These are phyloP conservation scores for Apocynum venetum DNA, from an alignment of 257 asterid genomes.

Conservation along the genomic window DNA sequence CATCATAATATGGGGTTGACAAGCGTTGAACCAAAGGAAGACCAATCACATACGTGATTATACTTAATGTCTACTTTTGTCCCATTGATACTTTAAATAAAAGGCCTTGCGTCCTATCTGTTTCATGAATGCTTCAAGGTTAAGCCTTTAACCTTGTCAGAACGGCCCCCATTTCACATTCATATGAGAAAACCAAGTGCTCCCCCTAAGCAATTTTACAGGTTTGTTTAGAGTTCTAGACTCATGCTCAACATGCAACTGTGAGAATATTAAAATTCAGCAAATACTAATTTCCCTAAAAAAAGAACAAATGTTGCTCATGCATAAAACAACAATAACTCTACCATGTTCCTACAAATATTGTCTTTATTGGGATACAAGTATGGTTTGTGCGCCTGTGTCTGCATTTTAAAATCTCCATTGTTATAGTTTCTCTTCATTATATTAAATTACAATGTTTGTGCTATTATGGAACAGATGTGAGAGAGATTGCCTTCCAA, in stretches of 20 bases:
- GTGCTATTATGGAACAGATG: slow-evolving; percentile 53
- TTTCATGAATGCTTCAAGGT: too few relatives aligned
- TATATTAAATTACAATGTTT: neutral
- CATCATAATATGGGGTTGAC: too few relatives aligned
- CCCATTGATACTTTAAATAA: too few relatives aligned
- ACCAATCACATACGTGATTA: too few relatives aligned
- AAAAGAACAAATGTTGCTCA: neutral
- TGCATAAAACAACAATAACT: neutral
- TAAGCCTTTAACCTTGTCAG: too few relatives aligned
- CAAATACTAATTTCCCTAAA: neutral
- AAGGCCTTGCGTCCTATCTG: too few relatives aligned
- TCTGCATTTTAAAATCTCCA: neutral
- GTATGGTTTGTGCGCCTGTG: too few relatives aligned
- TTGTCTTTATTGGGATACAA: neutral
- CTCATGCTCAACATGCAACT: neutral
- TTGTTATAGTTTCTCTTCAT: neutral
- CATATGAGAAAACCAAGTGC: neutral
- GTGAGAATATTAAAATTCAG: neutral
- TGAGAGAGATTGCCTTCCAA: slow-evolving; percentile 91
- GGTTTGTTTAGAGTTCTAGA: too few relatives aligned
- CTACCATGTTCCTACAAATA: neutral
- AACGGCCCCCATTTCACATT: neutral
- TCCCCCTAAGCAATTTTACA: neutral
- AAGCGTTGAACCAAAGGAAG: too few relatives aligned
- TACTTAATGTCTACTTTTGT: too few relatives aligned